Percentiles rank a stretch among this genome's conserved stretches.
phyloP scores from a whole-genome alignment of 2,329 filamentous ascomycete species.

The Fusarium oligoseptatum region DNA sequence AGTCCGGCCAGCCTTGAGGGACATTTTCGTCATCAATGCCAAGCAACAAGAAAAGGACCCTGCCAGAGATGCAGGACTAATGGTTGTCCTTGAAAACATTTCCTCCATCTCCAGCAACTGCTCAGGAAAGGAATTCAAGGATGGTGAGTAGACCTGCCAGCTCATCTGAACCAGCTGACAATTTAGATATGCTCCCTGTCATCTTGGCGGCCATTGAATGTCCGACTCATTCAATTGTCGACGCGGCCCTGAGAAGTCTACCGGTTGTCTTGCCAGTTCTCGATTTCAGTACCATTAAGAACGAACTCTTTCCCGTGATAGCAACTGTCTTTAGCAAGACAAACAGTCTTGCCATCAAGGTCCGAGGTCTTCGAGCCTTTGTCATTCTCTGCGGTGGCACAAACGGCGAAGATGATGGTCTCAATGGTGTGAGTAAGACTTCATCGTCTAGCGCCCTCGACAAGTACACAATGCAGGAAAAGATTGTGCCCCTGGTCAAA shows the following conservation, averaged over 20 bases:
- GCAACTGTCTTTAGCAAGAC: constrained; percentile 92
- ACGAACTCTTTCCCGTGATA: constrained; percentile 94
- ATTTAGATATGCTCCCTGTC: constrained; percentile 85
- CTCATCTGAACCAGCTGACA: not conserved
- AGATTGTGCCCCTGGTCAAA: constrained; percentile 90
- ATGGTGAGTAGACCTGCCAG: constrained; percentile 69
- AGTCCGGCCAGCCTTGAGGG: constrained; percentile 86
- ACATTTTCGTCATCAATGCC: constrained; percentile 78
- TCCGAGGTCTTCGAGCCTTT: constrained; percentile 91
- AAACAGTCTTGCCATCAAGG: constrained; percentile 93
- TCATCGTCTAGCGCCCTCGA: constrained; percentile 85
- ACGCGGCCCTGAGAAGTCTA: constrained; percentile 84
- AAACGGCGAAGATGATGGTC: constrained; percentile 72
- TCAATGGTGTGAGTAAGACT: constrained; percentile 79
- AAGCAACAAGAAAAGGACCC: constrained; percentile 82
- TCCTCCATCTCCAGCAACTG: constrained; percentile 82
- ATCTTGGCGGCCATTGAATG: constrained; percentile 88
- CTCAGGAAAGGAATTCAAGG: constrained; percentile 93
- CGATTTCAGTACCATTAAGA: constrained; percentile 97
- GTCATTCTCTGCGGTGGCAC: constrained; percentile 88
- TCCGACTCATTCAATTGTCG: constrained; percentile 88
- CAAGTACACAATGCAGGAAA: constrained; percentile 98
- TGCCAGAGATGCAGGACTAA: constrained; percentile 87
- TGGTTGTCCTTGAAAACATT: constrained; percentile 91
- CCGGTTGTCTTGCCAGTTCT: constrained; percentile 86